Base-by-base conservation (phyloP, 306 rosid genomes). In the Cicer pinnatifidum region DNA sequence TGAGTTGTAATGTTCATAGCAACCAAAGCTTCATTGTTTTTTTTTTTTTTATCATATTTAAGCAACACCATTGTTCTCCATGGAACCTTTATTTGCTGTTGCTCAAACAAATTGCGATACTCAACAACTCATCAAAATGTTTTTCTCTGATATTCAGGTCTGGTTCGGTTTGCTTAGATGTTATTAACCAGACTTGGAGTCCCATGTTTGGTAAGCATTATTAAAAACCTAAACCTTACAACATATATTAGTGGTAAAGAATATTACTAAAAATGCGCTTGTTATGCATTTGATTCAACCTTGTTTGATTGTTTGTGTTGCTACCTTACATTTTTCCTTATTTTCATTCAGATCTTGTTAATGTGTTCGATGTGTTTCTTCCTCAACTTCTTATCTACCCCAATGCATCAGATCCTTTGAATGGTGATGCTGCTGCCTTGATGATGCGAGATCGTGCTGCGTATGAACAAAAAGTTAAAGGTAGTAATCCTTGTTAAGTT, bases 321-420 rank as follows among this genome's bases (percentile, higher is more conserved):
- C 53, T 44, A 6, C 69, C 46, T 69, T 67, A 37, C 41, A 20
- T 23, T 57, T 70, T 75, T 43, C 54, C 72, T 44, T 52, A 45
- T 75, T 53, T 78, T 38, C 78, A 11, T 69, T 23, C 89, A 93
- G 97, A 91, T 86, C 96, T 93, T 80, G 88, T 89, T 61, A 91
- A 89, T 72, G 90, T 92, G 73, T 88, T 93, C 9, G 97, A 89
- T 75, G 89, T 86, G 79, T 93, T 93, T 84, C 93, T 93, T 84
- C 97, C 98, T 5, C 97, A 93, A 84, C 96, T 93, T 69, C 97
- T 93, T 68, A 79, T 91, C 72, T 93, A 93, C 78, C 98, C 98
- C 69, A 93, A 93, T 75, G 88, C 97, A 76, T 82, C 92, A 12
- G 93, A 91, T 75, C 98, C 98, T 53, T 75, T 91, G 84, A 93